Percentiles rank a stretch among this genome's conserved stretches.
Evolutionary conservation across 2,329 filamentous ascomycete species (phyloP).

Genomic region (Xenoacremonium recifei): DNA sequence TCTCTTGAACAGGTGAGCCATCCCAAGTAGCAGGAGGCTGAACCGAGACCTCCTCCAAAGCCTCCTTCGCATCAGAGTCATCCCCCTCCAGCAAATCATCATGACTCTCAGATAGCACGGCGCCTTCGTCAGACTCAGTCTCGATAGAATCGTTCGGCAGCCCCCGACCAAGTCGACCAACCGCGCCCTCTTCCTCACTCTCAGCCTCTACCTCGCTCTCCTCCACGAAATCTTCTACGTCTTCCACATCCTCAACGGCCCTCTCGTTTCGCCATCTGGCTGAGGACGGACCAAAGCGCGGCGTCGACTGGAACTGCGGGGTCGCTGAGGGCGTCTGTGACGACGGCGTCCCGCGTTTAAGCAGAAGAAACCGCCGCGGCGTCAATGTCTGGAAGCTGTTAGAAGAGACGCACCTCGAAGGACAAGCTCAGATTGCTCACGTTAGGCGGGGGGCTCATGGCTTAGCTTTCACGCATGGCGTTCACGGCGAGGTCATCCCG

Average conservation of each 20-base stretch:
- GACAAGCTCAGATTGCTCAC: slow-evolving; percentile 9
- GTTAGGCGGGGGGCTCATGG: slow-evolving; percentile 28
- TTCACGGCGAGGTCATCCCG: too few relatives aligned
- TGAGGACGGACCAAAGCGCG: slow-evolving; percentile 36
- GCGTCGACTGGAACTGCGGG: slow-evolving; percentile 37
- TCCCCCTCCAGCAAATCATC: slow-evolving; percentile 5
- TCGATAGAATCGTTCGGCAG: slow-evolving; percentile 27
- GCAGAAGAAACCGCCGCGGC: slow-evolving; percentile 37
- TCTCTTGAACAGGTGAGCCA: slow-evolving; percentile 12
- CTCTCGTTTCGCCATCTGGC: slow-evolving; percentile 24
- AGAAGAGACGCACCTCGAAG: too few relatives aligned
- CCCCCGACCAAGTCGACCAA: slow-evolving; percentile 4
- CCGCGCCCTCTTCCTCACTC: slow-evolving; percentile 3
- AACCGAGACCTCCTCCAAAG: slow-evolving; percentile 8
- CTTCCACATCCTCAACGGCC: slow-evolving; percentile 35
- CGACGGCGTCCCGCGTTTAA: slow-evolving; percentile 31
- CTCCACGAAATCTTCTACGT: slow-evolving; percentile 19
- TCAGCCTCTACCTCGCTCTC: slow-evolving; percentile 7
- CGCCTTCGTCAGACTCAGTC: slow-evolving; percentile 23
- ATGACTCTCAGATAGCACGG: slow-evolving; percentile 12
- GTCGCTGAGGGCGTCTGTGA: slow-evolving; percentile 30
- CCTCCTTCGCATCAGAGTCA: slow-evolving; percentile 1
- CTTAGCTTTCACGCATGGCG: slow-evolving; percentile 16
- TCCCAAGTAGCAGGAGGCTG: slow-evolving; percentile 3
- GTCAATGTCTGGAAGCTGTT: slow-evolving; percentile 33